phyloP scores from a whole-genome alignment of 225 moss, liverwort and hornwort genomes.

The Physcomitrellopsis africana region DNA sequence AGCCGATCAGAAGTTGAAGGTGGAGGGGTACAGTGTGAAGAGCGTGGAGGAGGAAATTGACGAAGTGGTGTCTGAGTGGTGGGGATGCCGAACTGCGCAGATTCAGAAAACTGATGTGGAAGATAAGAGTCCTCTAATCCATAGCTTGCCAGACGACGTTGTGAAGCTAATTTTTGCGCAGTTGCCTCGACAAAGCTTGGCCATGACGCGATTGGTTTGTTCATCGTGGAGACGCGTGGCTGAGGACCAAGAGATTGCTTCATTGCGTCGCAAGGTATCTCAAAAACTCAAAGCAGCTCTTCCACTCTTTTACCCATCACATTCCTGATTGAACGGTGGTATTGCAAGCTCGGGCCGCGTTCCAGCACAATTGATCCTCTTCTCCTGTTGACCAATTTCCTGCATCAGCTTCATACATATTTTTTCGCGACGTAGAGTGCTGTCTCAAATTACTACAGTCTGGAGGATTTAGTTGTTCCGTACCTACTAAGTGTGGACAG shows the following conservation, averaged over 20 bases:
- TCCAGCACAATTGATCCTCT: too few relatives aligned
- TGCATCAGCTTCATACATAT: too few relatives aligned
- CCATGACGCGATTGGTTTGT: slow-evolving; percentile 43
- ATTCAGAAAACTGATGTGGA: slow-evolving; percentile 25
- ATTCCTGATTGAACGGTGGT: not conserved
- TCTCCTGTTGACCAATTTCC: too few relatives aligned
- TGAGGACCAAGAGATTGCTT: slow-evolving; percentile 46
- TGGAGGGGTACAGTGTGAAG: slow-evolving; percentile 14
- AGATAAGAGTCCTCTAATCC: slow-evolving; percentile 22
- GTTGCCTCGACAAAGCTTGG: slow-evolving; percentile 48
- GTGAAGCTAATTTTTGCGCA: slow-evolving; percentile 47
- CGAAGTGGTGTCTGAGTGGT: slow-evolving; percentile 40
- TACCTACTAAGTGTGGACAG: too few relatives aligned
- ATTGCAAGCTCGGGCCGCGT: too few relatives aligned
- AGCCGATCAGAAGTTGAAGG: slow-evolving; percentile 16
- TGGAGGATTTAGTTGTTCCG: too few relatives aligned
- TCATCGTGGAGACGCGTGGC: slow-evolving; percentile 59
- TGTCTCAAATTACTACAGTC: too few relatives aligned
- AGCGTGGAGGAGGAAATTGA: slow-evolving; percentile 28
- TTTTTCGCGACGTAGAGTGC: too few relatives aligned
- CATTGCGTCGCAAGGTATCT: slow-evolving; percentile 45
- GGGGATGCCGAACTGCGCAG: slow-evolving; percentile 31
- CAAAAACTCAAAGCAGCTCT: not conserved
- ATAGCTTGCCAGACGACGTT: slow-evolving; percentile 57
- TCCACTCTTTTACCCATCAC: not conserved